Evolutionary conservation across 768 basidiomycete genomes (phyloP), one percentile per base, ranked within the genome.

Genomic region (Suillus clintonianus): DNA sequence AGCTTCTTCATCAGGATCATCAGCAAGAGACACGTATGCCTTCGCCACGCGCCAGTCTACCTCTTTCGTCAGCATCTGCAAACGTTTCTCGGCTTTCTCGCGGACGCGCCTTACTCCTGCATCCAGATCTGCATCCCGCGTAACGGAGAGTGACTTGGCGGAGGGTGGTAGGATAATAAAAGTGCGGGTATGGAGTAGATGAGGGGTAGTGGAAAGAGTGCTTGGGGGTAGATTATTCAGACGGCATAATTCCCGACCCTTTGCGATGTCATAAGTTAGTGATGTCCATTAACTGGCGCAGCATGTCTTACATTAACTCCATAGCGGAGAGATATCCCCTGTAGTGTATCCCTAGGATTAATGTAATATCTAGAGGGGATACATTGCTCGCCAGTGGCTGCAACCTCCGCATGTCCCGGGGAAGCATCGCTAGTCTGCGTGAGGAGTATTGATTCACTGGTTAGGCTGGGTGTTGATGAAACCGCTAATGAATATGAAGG

Each of bases 11-110:
- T 71, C 73, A 11, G 70, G 65, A 17, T 69, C 69, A 61, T 86
- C 86, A 3, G 89, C 89, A 14, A 92, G 78, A 8, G 86, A 85
- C 62, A 92, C 84, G 74, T 93, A 92, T 30, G 87, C 85, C 69
- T 84, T 83, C 11, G 88, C 89, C 36, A 92, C 80, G 56, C 81
- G 79, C 81, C 83, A 83, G 72, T 92, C 90, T 64, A 79, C 79
- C 76, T 91, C 89, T 75, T 91, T 90, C 54, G 86, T 89, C 66
- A 89, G 75, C 37, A 77, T 79, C 75, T 89, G 89, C 63, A 91
- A 74, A 54, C 81, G 82, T 68, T 82, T 88, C 74, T 83, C 82
- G 8, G 89, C 88, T 19, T 83, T 79, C 68, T 86, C 86, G 68
- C 81, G 80, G 58, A 76, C 77, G 65, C 82, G 77, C 68, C 77